Evolutionary conservation across 2,329 filamentous ascomycete species (phyloP), one percentile per base, ranked within the genome.

Genomic region (Clarireedia hainanense): DNA sequence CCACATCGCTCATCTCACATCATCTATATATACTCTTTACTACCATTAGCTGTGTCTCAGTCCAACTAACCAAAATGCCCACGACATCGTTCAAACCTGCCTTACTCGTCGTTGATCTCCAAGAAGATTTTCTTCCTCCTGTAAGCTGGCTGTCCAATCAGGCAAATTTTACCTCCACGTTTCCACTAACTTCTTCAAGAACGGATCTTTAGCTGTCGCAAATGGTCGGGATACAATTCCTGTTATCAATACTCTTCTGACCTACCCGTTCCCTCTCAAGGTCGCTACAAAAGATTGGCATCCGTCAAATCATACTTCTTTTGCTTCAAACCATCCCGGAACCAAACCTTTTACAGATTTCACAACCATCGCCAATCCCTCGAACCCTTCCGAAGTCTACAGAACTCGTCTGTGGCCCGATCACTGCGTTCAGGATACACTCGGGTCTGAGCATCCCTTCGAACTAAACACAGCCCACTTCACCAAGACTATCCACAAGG

Each of bases 251-350:
- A 63, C 73, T 49, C 84, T 97, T 47, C 81, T 97, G 56, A 63
- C 71, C 4, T 76, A 86, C 24, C 84, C 87, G 47, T 95, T 96
- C 68, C 71, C 75, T 40, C 70, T 88, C 65, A 89, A 86, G 63
- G 75, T 97, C 62, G 90, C 89, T 46, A 96, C 92, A n/a, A 86
- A 90, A 69, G 94, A 99, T 80, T 95, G 83, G 77, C 94, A 99
- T 69, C 94, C 94, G 0, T 63, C 66, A 2, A 73, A 86, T 67
- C 92, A 97, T 76, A 78, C 95, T 70, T 96, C 92, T 43, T 99
- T 99, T 72, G 90, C 91, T 12, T 74, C 77, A 27, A 95, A 91
- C 72, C 91, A 97, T 71, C 60, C 72, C 61, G 58, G 80, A 65
- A 85, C 87, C 65, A 70, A 75, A 58, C 83, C 92, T 0, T 96